Evolutionary conservation across 2,329 filamentous ascomycete genomes (phyloP).

Genomic region (Clonostachys solani): DNA sequence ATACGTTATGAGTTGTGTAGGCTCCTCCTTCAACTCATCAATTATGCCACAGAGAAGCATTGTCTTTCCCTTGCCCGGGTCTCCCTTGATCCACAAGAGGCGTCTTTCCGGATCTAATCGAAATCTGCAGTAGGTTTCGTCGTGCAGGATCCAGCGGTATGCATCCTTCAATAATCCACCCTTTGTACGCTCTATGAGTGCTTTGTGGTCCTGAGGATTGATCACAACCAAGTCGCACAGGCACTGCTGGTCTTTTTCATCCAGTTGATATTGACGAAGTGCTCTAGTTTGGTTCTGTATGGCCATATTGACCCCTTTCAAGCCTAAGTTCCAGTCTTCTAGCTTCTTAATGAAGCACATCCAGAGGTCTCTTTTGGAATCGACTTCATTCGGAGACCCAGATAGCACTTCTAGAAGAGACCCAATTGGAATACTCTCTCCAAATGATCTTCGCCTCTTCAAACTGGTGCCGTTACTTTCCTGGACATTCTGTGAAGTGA

Average conservation of each 20-base stretch:
- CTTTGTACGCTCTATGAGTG: constrained; percentile 24
- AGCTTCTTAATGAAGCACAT: no score
- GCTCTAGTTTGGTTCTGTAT: no score
- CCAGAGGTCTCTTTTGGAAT: no score
- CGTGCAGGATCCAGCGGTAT: constrained; percentile 26
- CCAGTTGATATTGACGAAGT: background rate
- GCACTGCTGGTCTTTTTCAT: constrained; percentile 11
- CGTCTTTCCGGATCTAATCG: constrained; percentile 2
- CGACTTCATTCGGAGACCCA: no score
- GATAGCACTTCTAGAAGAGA: no score
- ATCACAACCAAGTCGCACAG: constrained; percentile 15
- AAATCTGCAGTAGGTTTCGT: constrained; percentile 11
- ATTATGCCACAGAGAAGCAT: constrained; percentile 35
- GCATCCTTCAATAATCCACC: constrained; percentile 22
- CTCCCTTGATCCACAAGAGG: constrained; percentile 30
- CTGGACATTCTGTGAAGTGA: no score
- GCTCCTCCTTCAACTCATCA: constrained; percentile 11
- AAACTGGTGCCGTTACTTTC: no score
- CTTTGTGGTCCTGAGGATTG: constrained; percentile 25
- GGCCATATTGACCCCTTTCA: no score
- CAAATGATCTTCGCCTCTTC: no score
- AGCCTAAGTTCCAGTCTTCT: no score
- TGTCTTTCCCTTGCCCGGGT: constrained; percentile 36
- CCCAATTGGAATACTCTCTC: no score
- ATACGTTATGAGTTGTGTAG: constrained; percentile 12